These are phyloP conservation scores for Rhodotorula paludigena DNA, from an alignment of 768 basidiomycete genomes.

Conservation along the genomic window DNA sequence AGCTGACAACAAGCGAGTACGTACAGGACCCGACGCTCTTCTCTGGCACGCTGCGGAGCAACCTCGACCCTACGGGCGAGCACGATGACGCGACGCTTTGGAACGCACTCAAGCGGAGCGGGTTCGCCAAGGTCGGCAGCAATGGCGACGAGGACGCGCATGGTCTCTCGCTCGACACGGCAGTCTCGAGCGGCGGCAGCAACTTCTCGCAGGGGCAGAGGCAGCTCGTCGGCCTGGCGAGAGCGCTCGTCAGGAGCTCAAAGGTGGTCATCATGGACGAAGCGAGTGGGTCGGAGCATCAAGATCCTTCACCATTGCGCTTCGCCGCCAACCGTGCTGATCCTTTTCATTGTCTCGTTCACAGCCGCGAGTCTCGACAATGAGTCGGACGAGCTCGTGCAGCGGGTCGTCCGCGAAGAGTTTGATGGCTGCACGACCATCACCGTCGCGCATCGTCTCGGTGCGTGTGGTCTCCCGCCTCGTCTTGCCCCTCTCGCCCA, in stretches of 20 bases:
- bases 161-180: constrained; percentile 24
- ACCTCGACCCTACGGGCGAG: constrained; percentile 45
- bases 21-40: constrained; percentile 36
- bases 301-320: too few relatives aligned
- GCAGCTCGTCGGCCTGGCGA: constrained; percentile 53
- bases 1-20: neutral
- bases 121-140: constrained; percentile 14
- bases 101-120: constrained; percentile 40
- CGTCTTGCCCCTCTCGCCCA: too few relatives aligned
- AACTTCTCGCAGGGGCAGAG: constrained; percentile 91
- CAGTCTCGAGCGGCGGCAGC: constrained; percentile 39
- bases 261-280: constrained; percentile 36
- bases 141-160: neutral
- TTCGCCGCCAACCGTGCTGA: too few relatives aligned
- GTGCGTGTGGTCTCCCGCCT: neutral
- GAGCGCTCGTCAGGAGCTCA: constrained; percentile 40
- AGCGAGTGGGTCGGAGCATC: constrained; percentile 28
- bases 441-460: constrained; percentile 37
- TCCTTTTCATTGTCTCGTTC: too few relatives aligned
- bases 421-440: constrained; percentile 39
- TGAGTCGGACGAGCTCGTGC: constrained; percentile 44
- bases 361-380: constrained; percentile 51
- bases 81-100: constrained; percentile 42
- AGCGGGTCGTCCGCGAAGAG: constrained; percentile 38
- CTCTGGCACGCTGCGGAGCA: constrained; percentile 62